phyloP scores from a whole-genome alignment of 1,284 basidiomycete species.

The Cutaneotrichosporon sp. region DNA sequence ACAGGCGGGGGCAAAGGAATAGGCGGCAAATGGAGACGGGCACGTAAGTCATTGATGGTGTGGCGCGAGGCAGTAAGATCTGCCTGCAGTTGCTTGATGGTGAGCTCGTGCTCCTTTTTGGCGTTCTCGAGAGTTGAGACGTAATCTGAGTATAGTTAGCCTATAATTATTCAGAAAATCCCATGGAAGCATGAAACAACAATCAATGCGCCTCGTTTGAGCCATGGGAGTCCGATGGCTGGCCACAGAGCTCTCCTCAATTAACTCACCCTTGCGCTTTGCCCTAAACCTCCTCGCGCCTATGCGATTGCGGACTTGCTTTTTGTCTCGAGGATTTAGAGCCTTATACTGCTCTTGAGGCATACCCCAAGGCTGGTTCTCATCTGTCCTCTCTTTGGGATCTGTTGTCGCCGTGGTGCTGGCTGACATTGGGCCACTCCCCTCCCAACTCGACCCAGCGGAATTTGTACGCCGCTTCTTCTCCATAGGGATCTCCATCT shows the following conservation, averaged over 20 bases:
- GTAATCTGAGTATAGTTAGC: constrained; percentile 13
- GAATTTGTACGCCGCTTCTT: constrained; percentile 13
- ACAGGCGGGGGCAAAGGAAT: constrained; percentile 10
- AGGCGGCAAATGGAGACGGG: constrained; percentile 20
- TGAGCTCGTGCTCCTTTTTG: constrained; percentile 25
- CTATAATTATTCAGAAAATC: too few relatives aligned
- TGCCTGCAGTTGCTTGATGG: constrained; percentile 17
- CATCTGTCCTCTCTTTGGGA: constrained; percentile 10
- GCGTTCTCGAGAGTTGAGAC: constrained; percentile 13
- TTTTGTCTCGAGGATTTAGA: constrained; percentile 41
- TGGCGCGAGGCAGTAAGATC: constrained; percentile 26
- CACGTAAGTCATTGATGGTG: constrained; percentile 35
- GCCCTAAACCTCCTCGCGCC: constrained; percentile 42
- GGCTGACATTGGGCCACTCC: neutral
- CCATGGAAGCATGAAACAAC: too few relatives aligned
- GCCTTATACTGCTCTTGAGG: constrained; percentile 44
- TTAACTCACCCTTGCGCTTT: constrained; percentile 42
- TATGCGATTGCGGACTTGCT: constrained; percentile 43
- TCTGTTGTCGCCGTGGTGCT: neutral
- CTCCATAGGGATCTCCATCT: constrained; percentile 3
- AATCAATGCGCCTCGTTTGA: too few relatives aligned
- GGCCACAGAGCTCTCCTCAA: too few relatives aligned
- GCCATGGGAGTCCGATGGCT: too few relatives aligned
- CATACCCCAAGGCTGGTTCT: constrained; percentile 44
- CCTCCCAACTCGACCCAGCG: constrained; percentile 11